Percentiles rank a stretch among this genome's conserved stretches.
Conservation (phyloP, 441 rosid genomes). For the Arabidopsis hybrid region DNA sequence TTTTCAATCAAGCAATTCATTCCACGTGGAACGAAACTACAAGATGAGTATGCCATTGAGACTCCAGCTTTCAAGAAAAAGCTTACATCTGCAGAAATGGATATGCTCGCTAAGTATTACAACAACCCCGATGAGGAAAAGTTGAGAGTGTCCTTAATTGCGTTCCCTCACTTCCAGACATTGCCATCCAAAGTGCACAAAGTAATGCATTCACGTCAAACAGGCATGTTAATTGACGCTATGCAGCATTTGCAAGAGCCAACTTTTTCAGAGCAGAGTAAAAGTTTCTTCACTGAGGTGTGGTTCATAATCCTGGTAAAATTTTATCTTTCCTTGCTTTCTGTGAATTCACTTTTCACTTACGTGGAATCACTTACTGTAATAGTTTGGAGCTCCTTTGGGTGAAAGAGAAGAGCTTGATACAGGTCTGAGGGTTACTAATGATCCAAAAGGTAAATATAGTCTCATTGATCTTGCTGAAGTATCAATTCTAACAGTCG, state of each 20-base stretch:
- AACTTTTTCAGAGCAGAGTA: conserved; percentile 48
- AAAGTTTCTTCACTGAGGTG: conserved; percentile 59
- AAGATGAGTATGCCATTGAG: conserved; percentile 50
- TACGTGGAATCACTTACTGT: conserved; percentile 31
- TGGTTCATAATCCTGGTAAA: conserved; percentile 41
- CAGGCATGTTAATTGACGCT: conserved; percentile 77
- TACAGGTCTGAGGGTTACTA: conserved; percentile 39
- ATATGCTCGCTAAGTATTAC: conserved; percentile 79
- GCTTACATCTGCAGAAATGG: conserved; percentile 60
- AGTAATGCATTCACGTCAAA: conserved; percentile 86
- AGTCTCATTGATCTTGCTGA: neutral
- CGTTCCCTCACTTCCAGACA: conserved; percentile 88
- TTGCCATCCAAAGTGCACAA: conserved; percentile 81
- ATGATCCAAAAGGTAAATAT: conserved; percentile 54
- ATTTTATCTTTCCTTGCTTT: conserved; percentile 18
- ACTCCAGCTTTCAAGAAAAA: conserved; percentile 55
- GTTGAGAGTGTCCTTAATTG: conserved; percentile 87
- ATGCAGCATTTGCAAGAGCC: conserved; percentile 87
- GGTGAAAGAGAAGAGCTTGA: conserved; percentile 49
- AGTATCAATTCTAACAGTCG: conserved; percentile 10
- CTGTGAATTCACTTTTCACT: conserved; percentile 28
- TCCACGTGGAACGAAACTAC: conserved; percentile 80
- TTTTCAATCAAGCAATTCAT: conserved; percentile 74
- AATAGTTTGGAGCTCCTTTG: conserved; percentile 52
- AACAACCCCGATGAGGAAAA: conserved; percentile 46